A percentile compares a stretch with the other conserved stretches of the same genome.
Evolutionary conservation across 2,329 filamentous ascomycete genomes (phyloP).

Genomic region (Endocalyx cinctus): DNA sequence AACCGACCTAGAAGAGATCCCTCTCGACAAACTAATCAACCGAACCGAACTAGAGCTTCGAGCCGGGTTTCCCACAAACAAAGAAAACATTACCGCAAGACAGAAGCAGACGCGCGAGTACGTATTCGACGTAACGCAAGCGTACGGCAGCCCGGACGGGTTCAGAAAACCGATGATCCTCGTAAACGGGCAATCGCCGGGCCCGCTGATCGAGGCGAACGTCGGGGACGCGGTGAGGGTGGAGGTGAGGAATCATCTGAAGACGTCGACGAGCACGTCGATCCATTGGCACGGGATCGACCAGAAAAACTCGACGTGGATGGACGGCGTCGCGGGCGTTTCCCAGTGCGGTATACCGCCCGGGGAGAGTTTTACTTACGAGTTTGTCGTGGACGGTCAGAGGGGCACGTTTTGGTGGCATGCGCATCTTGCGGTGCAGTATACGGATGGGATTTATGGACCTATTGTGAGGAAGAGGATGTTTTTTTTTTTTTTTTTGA

Average conservation of each 20-base stretch:
- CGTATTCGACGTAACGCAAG: slow-evolving; percentile 28
- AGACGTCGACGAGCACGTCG: slow-evolving; percentile 39
- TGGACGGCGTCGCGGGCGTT: slow-evolving; percentile 62
- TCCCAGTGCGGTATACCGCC: slow-evolving; percentile 58
- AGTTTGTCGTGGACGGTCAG: slow-evolving; percentile 46
- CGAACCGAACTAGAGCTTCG: slow-evolving; percentile 22
- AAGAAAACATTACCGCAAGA: background rate
- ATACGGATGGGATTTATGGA: slow-evolving; percentile 60
- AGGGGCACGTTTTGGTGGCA: slow-evolving; percentile 51
- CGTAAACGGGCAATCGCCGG: slow-evolving; percentile 37
- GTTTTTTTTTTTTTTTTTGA: background rate
- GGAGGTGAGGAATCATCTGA: slow-evolving; percentile 34
- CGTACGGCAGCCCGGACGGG: slow-evolving; percentile 29
- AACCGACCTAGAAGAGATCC: too few species aligned
- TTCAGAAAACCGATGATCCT: slow-evolving; percentile 33
- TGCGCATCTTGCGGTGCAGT: slow-evolving; percentile 56
- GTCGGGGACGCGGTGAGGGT: slow-evolving; percentile 38
- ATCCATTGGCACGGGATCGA: slow-evolving; percentile 68
- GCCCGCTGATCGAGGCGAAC: slow-evolving; percentile 40
- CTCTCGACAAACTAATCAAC: slow-evolving; percentile 21
- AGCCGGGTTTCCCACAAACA: slow-evolving; percentile 22
- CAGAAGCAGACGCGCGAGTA: slow-evolving; percentile 22
- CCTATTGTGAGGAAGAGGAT: slow-evolving; percentile 42
- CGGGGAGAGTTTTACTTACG: slow-evolving; percentile 53
- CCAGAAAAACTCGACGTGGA: slow-evolving; percentile 57